These are phyloP conservation scores for Suaeda aralocaspica DNA, from an alignment of 148 eudicot species.

Conservation along the genomic window DNA sequence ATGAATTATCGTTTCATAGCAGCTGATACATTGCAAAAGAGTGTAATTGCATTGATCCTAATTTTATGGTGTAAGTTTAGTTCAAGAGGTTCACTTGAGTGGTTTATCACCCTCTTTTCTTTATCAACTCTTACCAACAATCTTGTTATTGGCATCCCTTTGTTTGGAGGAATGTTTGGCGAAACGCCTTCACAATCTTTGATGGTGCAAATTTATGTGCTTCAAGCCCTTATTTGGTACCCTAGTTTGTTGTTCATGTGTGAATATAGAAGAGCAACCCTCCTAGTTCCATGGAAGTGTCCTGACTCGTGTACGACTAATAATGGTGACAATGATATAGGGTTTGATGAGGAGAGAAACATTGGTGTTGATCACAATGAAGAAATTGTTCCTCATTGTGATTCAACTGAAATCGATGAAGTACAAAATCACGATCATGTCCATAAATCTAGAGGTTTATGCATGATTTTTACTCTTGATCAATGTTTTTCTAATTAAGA, in stretches of 20 bases:
- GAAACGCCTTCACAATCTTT: not conserved
- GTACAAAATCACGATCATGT: not conserved
- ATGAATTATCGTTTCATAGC: not conserved
- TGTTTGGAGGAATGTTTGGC: conserved; percentile 2
- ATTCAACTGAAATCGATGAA: not conserved
- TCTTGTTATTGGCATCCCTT: not conserved
- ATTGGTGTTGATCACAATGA: not conserved
- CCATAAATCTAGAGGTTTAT: not conserved
- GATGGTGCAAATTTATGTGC: not conserved
- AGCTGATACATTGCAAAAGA: not conserved
- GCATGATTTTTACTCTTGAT: too few species aligned
- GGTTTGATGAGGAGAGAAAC: not conserved
- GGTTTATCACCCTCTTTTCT: not conserved
- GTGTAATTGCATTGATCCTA: not conserved
- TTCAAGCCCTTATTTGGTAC: not conserved
- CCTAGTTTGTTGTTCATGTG: not conserved
- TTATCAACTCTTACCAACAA: not conserved
- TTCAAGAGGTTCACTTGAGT: conserved; percentile 1
- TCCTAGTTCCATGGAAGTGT: not conserved
- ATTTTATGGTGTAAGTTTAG: not conserved
- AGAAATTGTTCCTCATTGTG: too few species aligned
- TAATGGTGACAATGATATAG: not conserved
- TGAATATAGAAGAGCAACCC: conserved; percentile 6
- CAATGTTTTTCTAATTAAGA: not conserved
- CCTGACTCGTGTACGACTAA: not conserved